Percentiles rank a stretch among this genome's conserved stretches.
Evolutionary conservation across 345 rosid species (phyloP).

Genomic region (Hevea brasiliensis): DNA sequence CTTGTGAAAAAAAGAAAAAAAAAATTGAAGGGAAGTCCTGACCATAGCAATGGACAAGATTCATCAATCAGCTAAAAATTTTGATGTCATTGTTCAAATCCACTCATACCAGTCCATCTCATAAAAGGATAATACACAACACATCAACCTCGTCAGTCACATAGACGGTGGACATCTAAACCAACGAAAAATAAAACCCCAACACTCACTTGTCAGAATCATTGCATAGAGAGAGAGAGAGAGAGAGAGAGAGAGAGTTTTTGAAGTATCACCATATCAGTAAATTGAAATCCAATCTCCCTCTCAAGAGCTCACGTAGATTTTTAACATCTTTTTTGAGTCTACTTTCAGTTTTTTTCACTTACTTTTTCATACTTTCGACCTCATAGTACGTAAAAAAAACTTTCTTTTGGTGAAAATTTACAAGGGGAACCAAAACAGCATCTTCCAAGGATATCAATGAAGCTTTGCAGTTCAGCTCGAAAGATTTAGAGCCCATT

Average conservation of each 20-base stretch:
- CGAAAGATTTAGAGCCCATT: slow-evolving; percentile 27
- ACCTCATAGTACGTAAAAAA: neutral
- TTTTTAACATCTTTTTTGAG: neutral
- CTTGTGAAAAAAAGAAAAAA: no score
- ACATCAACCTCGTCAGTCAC: neutral
- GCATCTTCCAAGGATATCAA: neutral
- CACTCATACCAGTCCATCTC: neutral
- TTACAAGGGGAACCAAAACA: neutral
- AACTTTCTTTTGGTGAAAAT: neutral
- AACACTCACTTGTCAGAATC: slow-evolving; percentile 1
- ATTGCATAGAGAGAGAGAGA: neutral
- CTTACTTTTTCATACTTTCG: neutral
- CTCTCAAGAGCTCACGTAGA: neutral
- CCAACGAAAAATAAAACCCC: neutral
- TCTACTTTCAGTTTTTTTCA: neutral
- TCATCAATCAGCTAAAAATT: neutral
- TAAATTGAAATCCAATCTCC: neutral
- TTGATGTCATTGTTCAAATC: neutral
- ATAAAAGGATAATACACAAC: neutral
- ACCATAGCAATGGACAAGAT: neutral
- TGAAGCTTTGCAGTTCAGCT: neutral
- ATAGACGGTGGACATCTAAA: neutral
- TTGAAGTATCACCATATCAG: neutral
- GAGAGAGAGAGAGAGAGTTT: neutral
- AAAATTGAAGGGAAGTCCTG: no score